Conservation (phyloP, 257 asterid species). For the Scutellaria barbata region DNA sequence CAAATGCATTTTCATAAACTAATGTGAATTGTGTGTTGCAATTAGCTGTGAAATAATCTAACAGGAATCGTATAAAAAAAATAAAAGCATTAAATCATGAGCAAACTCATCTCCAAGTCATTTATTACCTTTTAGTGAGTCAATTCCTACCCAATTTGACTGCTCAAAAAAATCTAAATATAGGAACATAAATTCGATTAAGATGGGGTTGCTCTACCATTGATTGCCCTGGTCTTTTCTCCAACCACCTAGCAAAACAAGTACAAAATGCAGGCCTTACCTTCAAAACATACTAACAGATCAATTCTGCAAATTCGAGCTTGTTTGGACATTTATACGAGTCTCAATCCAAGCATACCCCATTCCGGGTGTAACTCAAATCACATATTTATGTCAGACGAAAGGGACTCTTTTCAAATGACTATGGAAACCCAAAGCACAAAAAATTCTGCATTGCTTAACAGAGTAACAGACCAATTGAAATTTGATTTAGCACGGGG, state of each 20-base stretch:
- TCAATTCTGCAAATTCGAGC: background rate
- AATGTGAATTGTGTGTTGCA: no score
- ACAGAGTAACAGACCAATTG: no score
- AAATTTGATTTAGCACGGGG: no score
- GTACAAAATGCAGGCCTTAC: background rate
- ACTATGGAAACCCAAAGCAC: no score
- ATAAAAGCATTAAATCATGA: slow-evolving; percentile 1
- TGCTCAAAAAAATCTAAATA: no score
- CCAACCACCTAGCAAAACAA: no score
- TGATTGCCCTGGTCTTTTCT: background rate
- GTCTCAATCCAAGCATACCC: background rate
- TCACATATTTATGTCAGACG: no score
- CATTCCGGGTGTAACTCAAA: no score
- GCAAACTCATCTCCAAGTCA: slow-evolving; percentile 14
- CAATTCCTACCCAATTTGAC: background rate
- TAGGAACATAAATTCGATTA: background rate
- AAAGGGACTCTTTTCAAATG: no score
- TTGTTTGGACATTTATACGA: background rate
- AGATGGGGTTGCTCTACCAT: background rate
- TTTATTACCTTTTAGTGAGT: slow-evolving; percentile 11
- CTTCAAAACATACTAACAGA: background rate
- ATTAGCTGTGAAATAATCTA: background rate
- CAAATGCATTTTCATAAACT: no score
- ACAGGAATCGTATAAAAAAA: slow-evolving; percentile 1
- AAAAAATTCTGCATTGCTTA: no score